These are phyloP conservation scores for Leccinum fuscescens DNA, from an alignment of 1,284 basidiomycete species.

Conservation along the genomic window DNA sequence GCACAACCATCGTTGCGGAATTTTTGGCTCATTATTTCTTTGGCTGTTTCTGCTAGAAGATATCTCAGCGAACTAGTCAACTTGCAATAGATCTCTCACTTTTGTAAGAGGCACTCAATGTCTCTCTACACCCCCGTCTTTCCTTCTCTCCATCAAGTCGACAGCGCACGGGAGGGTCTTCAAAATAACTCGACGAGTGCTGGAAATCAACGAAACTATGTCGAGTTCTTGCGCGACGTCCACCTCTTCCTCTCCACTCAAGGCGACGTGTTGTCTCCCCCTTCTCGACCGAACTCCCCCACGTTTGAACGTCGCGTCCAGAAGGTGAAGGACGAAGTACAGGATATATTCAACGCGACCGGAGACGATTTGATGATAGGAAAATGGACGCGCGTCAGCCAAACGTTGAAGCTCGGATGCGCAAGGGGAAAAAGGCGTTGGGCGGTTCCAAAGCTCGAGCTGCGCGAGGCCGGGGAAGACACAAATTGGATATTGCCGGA, in stretches of 20 bases:
- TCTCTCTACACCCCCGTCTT: slow-evolving; percentile 37
- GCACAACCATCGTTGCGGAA: neutral
- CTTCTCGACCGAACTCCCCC: slow-evolving; percentile 30
- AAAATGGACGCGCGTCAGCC: slow-evolving; percentile 29
- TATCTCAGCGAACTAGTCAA: neutral
- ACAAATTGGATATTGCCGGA: slow-evolving; percentile 35
- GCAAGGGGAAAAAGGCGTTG: slow-evolving; percentile 25
- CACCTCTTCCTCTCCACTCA: slow-evolving; percentile 35
- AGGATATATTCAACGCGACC: slow-evolving; percentile 13
- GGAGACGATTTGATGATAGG: slow-evolving; percentile 16
- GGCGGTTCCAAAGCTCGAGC: slow-evolving; percentile 3
- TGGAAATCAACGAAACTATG: slow-evolving; percentile 21
- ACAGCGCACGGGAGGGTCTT: slow-evolving; percentile 6
- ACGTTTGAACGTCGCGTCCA: slow-evolving; percentile 23
- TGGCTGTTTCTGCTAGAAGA: neutral
- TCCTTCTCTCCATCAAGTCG: slow-evolving; percentile 20
- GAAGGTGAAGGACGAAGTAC: slow-evolving; percentile 23
- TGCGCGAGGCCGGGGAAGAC: slow-evolving; percentile 10
- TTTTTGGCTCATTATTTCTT: neutral
- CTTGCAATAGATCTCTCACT: neutral
- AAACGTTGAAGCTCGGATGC: slow-evolving; percentile 33
- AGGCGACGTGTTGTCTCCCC: slow-evolving; percentile 31
- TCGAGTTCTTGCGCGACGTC: slow-evolving; percentile 30
- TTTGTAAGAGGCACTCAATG: slow-evolving; percentile 18
- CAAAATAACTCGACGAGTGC: neutral